phyloP scores from a whole-genome alignment of 2,329 filamentous ascomycete genomes.

The Xylaria sp. region DNA sequence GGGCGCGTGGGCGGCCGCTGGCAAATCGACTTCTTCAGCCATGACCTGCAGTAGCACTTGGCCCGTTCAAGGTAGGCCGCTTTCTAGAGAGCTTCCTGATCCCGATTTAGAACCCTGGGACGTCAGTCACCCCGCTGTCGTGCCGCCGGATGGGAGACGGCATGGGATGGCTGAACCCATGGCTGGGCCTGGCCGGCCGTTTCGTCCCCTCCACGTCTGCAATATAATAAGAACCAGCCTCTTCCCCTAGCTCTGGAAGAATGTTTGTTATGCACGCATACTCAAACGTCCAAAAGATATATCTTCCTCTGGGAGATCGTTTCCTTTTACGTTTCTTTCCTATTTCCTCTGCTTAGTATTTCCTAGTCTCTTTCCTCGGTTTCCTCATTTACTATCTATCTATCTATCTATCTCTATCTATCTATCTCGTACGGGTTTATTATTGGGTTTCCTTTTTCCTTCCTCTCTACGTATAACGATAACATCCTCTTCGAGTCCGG shows the following conservation, averaged over 20 bases:
- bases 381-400: constrained; percentile 14
- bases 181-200: constrained; percentile 10
- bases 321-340: constrained; percentile 31
- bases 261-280: constrained; percentile 28
- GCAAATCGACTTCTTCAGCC: constrained; percentile 9
- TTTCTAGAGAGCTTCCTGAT: constrained; percentile 10
- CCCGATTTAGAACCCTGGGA: constrained; percentile 25
- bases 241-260: constrained; percentile 19
- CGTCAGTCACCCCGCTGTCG: constrained; percentile 19
- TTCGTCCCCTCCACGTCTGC: constrained; percentile 3
- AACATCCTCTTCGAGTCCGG: constrained; percentile 17
- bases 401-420: constrained; percentile 19
- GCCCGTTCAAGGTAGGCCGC: constrained; percentile 9
- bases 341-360: constrained; percentile 26
- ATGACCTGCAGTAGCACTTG: not conserved
- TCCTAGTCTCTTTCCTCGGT: constrained; percentile 23
- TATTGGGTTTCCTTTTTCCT: constrained; percentile 31
- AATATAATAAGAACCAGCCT: constrained; percentile 26
- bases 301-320: constrained; percentile 29
- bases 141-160: constrained; percentile 28
- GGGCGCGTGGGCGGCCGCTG: not conserved
- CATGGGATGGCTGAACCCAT: constrained; percentile 12
- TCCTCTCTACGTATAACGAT: constrained; percentile 23
- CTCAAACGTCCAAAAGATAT: constrained; percentile 28
- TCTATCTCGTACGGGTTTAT: constrained; percentile 28